Conservation (phyloP, 1,284 basidiomycete species). For the Pseudomicrostroma phylloplanum region DNA sequence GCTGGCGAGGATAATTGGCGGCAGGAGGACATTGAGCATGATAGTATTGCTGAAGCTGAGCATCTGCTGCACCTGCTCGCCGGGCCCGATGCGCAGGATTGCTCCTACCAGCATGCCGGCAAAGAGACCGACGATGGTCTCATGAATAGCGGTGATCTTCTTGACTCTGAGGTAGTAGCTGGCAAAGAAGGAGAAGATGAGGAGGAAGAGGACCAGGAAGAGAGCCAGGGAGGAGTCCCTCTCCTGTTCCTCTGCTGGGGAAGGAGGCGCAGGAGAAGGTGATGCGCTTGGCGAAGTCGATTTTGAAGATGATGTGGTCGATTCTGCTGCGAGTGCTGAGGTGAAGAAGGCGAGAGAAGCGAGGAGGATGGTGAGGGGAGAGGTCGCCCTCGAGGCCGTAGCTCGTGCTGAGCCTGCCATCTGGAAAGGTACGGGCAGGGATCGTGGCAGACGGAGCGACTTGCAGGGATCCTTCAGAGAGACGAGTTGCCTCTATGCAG, state of each 20-base stretch:
- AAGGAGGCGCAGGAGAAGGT: slow-evolving; percentile 3
- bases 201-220: slow-evolving; percentile 74
- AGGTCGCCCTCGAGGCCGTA: no score
- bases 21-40: slow-evolving; percentile 94
- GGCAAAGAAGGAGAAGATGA: slow-evolving; percentile 89
- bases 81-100: slow-evolving; percentile 80
- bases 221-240: slow-evolving; percentile 47
- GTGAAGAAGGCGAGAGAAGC: no score
- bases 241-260: slow-evolving; percentile 41
- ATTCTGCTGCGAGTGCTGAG: no score
- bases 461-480: no score
- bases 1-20: slow-evolving; percentile 95
- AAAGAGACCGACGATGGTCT: slow-evolving; percentile 91
- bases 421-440: no score
- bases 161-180: slow-evolving; percentile 98
- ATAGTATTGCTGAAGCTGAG: slow-evolving; percentile 93
- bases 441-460: no score
- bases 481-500: no score
- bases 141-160: slow-evolving; percentile 88
- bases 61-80: slow-evolving; percentile 93
- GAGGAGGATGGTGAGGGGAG: no score
- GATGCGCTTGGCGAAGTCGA: no score
- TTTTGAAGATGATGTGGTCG: no score
- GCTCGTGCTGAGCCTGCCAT: no score
- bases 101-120: slow-evolving; percentile 94